Conservation (phyloP, 2,329 filamentous ascomycete genomes). For the Colletotrichum filicis region DNA sequence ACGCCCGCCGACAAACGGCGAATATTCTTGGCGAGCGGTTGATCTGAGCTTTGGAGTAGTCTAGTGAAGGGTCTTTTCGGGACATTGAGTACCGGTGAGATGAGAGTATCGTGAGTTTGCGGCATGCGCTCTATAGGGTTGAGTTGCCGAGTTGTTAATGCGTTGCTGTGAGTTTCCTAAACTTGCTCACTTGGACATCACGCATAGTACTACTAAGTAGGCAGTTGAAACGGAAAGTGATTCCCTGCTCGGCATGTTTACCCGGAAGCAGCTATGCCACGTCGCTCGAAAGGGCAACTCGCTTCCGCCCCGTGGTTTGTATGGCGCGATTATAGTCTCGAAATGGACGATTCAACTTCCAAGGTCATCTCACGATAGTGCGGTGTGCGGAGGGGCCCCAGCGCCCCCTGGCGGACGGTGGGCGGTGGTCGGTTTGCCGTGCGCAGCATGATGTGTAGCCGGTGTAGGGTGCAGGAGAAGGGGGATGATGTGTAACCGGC, state of each 20-base stretch:
- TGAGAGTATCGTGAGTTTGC: background rate
- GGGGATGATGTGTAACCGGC: background rate
- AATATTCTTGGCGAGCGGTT: background rate
- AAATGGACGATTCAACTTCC: background rate
- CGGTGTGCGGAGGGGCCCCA: background rate
- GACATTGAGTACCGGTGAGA: background rate
- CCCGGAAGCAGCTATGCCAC: background rate
- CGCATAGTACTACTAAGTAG: no score
- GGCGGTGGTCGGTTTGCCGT: background rate
- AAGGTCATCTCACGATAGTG: background rate
- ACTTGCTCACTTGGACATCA: background rate
- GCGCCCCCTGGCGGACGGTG: background rate
- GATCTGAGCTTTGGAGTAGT: background rate
- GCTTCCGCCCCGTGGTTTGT: background rate
- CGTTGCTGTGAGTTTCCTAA: background rate
- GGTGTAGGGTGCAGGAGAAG: background rate
- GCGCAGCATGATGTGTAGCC: background rate
- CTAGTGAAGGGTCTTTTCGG: background rate
- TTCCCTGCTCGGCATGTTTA: background rate
- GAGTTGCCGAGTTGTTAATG: background rate
- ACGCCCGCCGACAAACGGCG: background rate
- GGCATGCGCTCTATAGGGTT: background rate
- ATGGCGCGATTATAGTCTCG: background rate
- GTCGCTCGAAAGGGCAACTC: background rate
- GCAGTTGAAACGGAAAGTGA: background rate